Base-by-base conservation (phyloP, 1,284 basidiomycete species). In the Apiotrichum porosum region DNA sequence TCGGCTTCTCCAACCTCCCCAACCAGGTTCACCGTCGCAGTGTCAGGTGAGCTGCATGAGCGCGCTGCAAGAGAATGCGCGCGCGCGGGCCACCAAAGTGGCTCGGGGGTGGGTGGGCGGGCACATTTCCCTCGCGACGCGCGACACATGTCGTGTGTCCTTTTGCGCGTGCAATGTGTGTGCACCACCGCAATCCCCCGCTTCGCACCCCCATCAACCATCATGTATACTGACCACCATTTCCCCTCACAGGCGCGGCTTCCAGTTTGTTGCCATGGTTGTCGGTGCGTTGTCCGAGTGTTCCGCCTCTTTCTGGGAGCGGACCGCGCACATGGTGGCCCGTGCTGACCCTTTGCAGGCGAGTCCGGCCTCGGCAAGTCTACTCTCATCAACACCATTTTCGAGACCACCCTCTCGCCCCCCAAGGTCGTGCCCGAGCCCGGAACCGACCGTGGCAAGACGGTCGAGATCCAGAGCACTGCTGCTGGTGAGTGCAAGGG, bases 21-120 rank as follows among this genome's bases (percentile, higher is more conserved):
- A 95, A 97, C 80, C 92, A 97, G 75, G 90, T 95, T 40, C 93
- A 95, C 77, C 84, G 93, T 74, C 90, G 92, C 78, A 93, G 90
- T 66, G 86, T 94, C 49, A 81, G 88, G 78, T 74, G 56, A 61
- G 76, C 72, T 6, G 12, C 26, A 12, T n/a, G n/a, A n/a, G n/a
- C n/a, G n/a, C n/a, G n/a, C n/a, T n/a, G 33, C 22, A 17, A 40
- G 23, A 23, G n/a, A n/a, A n/a, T n/a, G 5, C 23, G 19, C 23
- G 15, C 30, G 33, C 9, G 28, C 19, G 15, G 28, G 26, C 6
- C n/a, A 21, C 13, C 12, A 26, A 31, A 21, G 47, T 19, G 31
- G 17, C 17, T 12, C 4, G 17, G 31, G 23, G 26, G 24, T 14
- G n/a, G n/a, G n/a, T n/a, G n/a, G n/a, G n/a, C 28, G 17, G 17